phyloP scores from a whole-genome alignment of 2,329 filamentous ascomycete species.

The Colletotrichum graminicola region DNA sequence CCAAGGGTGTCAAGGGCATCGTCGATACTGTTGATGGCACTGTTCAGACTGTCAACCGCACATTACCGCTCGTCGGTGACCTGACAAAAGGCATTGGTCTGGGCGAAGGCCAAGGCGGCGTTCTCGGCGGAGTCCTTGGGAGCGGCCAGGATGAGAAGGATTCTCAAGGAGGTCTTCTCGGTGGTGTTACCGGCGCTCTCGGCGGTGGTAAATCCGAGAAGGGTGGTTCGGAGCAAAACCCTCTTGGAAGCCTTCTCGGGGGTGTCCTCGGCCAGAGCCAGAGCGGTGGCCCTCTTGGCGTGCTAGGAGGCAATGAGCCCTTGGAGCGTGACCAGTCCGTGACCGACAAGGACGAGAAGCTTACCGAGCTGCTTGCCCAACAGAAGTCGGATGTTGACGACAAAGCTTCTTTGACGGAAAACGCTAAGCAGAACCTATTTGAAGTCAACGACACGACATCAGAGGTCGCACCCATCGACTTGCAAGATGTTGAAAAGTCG shows the following conservation, averaged over 20 bases:
- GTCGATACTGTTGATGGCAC: slow-evolving; percentile 43
- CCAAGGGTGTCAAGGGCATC: slow-evolving; percentile 45
- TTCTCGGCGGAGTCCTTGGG: slow-evolving; percentile 36
- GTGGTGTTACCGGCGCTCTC: slow-evolving; percentile 14
- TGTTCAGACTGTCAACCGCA: slow-evolving; percentile 46
- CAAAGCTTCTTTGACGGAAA: slow-evolving; percentile 32
- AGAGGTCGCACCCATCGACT: slow-evolving; percentile 40
- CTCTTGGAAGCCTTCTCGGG: slow-evolving; percentile 19
- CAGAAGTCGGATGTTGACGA: slow-evolving; percentile 35
- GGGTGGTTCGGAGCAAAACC: slow-evolving; percentile 15
- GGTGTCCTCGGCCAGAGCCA: slow-evolving; percentile 31
- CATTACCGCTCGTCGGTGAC: slow-evolving; percentile 40
- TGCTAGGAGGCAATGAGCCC: slow-evolving; percentile 32
- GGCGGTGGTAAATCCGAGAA: slow-evolving; percentile 21
- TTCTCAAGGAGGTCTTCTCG: slow-evolving; percentile 19
- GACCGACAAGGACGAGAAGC: slow-evolving; percentile 40
- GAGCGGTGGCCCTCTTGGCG: slow-evolving; percentile 27
- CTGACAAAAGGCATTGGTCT: slow-evolving; percentile 42
- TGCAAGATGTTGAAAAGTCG: slow-evolving; percentile 37
- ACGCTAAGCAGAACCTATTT: slow-evolving; percentile 43
- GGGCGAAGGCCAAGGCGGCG: slow-evolving; percentile 39
- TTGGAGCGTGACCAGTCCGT: slow-evolving; percentile 33
- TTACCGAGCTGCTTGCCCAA: slow-evolving; percentile 34
- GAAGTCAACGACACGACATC: slow-evolving; percentile 40
- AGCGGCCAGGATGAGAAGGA: slow-evolving; percentile 13